Conservation (phyloP, 1,139 yeast species). For the Debaryomyces sp. region DNA sequence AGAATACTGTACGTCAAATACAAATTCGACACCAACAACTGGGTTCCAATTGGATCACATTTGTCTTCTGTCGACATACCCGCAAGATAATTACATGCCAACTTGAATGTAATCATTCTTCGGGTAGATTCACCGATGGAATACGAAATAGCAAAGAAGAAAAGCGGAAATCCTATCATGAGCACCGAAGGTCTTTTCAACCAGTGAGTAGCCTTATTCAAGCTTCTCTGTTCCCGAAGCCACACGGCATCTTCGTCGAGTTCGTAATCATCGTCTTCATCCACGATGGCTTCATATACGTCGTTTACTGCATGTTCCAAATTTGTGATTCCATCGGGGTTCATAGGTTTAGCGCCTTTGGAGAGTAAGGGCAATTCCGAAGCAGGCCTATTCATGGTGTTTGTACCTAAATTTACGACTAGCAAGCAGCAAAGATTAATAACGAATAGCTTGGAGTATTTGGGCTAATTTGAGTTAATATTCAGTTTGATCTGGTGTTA, state of each 20-base stretch:
- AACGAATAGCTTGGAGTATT: not conserved
- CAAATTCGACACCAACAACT: conserved; percentile 39
- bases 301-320: conserved; percentile 30
- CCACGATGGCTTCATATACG: conserved; percentile 33
- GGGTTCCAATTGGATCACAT: conserved; percentile 38
- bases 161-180: conserved; percentile 30
- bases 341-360: not conserved
- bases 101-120: conserved; percentile 35
- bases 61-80: conserved; percentile 12
- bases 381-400: not conserved
- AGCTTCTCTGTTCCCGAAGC: conserved; percentile 32
- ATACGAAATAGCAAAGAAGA: conserved; percentile 31
- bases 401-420: not conserved
- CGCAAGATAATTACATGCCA: conserved; percentile 38
- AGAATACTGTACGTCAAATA: conserved; percentile 31
- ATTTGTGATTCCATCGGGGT: conserved; percentile 8
- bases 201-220: conserved; percentile 35
- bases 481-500: not conserved
- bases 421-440: not conserved
- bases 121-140: conserved; percentile 38
- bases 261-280: conserved; percentile 24
- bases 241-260: conserved; percentile 32
- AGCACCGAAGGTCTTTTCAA: conserved; percentile 36
- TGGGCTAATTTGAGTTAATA: not conserved
- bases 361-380: not conserved